phyloP scores from a whole-genome alignment of 306 rosid species.

The Argentina anserina region DNA sequence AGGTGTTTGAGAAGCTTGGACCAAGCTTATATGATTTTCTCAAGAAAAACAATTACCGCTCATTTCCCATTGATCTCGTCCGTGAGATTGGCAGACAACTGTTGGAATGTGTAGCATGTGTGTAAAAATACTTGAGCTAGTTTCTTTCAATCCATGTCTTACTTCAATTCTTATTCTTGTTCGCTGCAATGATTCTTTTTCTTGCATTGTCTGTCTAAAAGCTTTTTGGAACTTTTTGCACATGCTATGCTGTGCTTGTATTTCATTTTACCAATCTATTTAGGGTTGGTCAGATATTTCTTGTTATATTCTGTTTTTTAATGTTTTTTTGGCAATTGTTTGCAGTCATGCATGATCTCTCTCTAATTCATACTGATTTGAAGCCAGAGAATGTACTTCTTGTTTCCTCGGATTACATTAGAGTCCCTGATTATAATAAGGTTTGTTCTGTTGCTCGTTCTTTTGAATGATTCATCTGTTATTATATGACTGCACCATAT shows the following conservation, averaged over 20 bases:
- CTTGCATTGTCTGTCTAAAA: not conserved
- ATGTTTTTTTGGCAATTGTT: not conserved
- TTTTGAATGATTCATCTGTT: not conserved
- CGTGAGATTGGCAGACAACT: conserved; percentile 99
- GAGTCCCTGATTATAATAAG: conserved; percentile 74
- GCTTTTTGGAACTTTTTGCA: no score
- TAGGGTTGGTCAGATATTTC: not conserved
- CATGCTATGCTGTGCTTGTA: not conserved
- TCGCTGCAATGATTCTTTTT: not conserved
- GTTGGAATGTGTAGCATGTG: conserved; percentile 99
- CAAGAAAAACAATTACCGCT: conserved; percentile 99
- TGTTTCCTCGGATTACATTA: conserved; percentile 62
- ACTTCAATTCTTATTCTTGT: not conserved
- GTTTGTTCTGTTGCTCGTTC: conserved; percentile 12
- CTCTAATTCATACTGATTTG: conserved; percentile 81
- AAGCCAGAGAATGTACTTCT: conserved; percentile 91
- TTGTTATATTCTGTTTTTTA: not conserved
- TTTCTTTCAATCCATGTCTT: conserved; percentile 4
- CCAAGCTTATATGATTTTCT: conserved; percentile 99
- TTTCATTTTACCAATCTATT: not conserved
- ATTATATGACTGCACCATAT: not conserved
- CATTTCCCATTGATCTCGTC: conserved; percentile 99
- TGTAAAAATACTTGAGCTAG: conserved; percentile 76
- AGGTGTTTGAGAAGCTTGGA: conserved; percentile 99
- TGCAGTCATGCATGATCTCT: conserved; percentile 94